Evolutionary conservation across 2,329 filamentous ascomycete species (phyloP), one percentile per base, ranked within the genome.

Genomic region (Elsinoe ampelina): DNA sequence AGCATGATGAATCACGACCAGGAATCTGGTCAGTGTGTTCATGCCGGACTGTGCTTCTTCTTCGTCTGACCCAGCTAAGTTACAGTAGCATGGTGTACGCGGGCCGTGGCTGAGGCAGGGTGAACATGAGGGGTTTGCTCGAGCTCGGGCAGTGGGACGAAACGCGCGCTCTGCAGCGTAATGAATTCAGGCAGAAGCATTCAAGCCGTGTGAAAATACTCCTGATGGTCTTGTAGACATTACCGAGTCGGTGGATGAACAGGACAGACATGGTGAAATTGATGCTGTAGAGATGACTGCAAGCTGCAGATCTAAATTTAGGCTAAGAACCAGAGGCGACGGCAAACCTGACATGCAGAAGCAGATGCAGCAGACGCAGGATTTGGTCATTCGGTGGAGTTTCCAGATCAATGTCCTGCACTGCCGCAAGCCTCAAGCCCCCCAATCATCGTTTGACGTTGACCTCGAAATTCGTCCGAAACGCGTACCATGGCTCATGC

Each of bases 151-250:
- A 34, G 26, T 50, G 17, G 26, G 45, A 26, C 30, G 48, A 52
- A 52, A 52, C 48, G 30, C 32, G 48, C 35, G 38, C 17, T 52
- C 15, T 38, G 48, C 35, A 52, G 10, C 39, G n/a, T n/a, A n/a
- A n/a, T 38, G 39, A 26, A 20, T 36, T 38, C 34, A 52, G 48
- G 48, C 48, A 52, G 48, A 39, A 52, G 47, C 30, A 51, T 51
- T 51, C 47, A 32, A 51, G 43, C 43, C 43, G 20, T 48, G 8
- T 13, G 42, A 8, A 26, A 26, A 26, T 26, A 6, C 22, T 26
- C 6, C 22, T 26, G 22, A 26, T 7, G 38, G 38, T n/a, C 4
- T 42, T 7, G 8, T 7, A 3, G n/a, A 10, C 12, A 10, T 10
- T 15, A 42, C 8, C 12, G 5, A n/a, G 4, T 42, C 17, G n/a